Conservation (phyloP, 2,329 filamentous ascomycete species). For the Penicillium nordicum region DNA sequence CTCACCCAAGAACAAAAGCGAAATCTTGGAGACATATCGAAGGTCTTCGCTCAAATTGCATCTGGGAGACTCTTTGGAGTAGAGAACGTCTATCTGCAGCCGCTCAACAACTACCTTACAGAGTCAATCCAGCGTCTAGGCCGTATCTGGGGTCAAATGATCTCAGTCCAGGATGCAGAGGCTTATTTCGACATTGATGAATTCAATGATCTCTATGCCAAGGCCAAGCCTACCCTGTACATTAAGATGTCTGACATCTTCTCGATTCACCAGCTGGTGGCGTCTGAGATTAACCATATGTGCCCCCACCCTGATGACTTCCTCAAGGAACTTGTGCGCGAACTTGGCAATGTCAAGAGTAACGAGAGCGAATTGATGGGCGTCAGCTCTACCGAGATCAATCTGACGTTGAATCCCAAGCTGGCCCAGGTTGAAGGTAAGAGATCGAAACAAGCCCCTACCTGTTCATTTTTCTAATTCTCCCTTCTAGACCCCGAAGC, state of each 20-base stretch:
- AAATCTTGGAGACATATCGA: constrained; percentile 84
- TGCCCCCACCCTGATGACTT: constrained; percentile 81
- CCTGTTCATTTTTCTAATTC: constrained; percentile 7
- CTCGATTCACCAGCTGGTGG: constrained; percentile 85
- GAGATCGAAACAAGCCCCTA: constrained; percentile 8
- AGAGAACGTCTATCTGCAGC: constrained; percentile 93
- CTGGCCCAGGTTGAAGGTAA: constrained; percentile 75
- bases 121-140: constrained; percentile 79
- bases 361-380: constrained; percentile 92
- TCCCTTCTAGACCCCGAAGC: constrained; percentile 72
- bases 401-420: constrained; percentile 84
- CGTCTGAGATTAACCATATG: constrained; percentile 71
- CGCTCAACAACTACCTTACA: constrained; percentile 84
- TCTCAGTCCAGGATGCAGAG: constrained; percentile 82
- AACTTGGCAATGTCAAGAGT: constrained; percentile 91
- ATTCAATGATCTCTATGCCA: constrained; percentile 95
- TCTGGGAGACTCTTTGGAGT: constrained; percentile 87
- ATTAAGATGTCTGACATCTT: constrained; percentile 99
- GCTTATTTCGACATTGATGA: constrained; percentile 96
- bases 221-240: constrained; percentile 96
- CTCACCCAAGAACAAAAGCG: constrained; percentile 88
- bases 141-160: constrained; percentile 70
- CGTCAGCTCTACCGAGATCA: constrained; percentile 83
- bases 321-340: constrained; percentile 84
- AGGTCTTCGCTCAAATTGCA: constrained; percentile 84